A percentile compares a stretch with the other conserved stretches of the same genome.
Evolutionary conservation across 352 stramenopile genomes (phyloP).

Genomic region (Pythium phragmiticola): DNA sequence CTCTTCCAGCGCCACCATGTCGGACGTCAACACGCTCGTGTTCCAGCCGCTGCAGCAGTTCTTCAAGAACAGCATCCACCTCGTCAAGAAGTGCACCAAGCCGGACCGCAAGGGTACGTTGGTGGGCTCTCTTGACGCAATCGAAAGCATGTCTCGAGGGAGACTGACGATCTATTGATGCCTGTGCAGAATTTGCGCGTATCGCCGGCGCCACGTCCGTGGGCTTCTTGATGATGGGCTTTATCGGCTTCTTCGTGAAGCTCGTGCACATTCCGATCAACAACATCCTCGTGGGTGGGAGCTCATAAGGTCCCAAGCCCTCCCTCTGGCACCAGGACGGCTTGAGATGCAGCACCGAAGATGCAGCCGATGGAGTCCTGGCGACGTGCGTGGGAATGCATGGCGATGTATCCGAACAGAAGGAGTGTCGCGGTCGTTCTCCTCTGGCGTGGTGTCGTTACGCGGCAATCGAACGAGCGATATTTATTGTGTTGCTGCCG

Average conservation of each 20-base stretch:
- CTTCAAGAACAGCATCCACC: conserved; percentile 96
- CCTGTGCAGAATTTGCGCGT: conserved; percentile 89
- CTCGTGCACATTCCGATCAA: conserved; percentile 99
- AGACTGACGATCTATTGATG: not conserved
- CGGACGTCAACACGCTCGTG: conserved; percentile 90
- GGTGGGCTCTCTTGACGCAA: not conserved
- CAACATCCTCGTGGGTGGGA: conserved; percentile 97
- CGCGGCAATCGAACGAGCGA: conserved; percentile 5
- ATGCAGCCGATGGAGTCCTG: not conserved
- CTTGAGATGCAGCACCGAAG: too few species aligned
- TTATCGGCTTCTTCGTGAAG: conserved; percentile 99
- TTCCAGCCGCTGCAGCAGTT: conserved; percentile 97
- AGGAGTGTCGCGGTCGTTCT: not conserved
- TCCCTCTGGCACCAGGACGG: not conserved
- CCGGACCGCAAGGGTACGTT: conserved; percentile 95
- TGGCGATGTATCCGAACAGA: not conserved
- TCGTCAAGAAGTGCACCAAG: conserved; percentile 99
- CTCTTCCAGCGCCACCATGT: conserved; percentile 44
- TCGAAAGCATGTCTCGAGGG: too few species aligned
- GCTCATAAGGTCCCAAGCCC: conserved; percentile 42
- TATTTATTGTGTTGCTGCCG: conserved; percentile 24
- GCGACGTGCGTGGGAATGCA: not conserved
- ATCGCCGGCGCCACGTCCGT: conserved; percentile 95
- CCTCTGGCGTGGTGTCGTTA: not conserved
- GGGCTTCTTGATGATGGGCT: conserved; percentile 99